These are phyloP conservation scores for Eucalyptus decipiens DNA, from an alignment of 345 rosid species.

Conservation along the genomic window DNA sequence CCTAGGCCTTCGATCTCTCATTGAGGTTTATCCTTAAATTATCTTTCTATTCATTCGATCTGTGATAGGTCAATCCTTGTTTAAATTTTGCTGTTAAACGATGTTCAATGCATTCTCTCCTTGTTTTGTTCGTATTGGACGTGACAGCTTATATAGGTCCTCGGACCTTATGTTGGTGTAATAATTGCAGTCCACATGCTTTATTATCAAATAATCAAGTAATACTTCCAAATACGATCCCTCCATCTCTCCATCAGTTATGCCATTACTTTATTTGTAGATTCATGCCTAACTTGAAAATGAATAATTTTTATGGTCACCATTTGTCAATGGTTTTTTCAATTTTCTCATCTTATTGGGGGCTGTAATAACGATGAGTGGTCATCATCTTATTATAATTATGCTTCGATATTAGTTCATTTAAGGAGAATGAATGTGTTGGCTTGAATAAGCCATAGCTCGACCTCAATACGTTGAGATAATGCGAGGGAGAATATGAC, in stretches of 20 bases:
- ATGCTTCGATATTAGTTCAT: neutral
- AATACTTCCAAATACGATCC: neutral
- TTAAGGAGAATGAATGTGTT: neutral
- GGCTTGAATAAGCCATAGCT: neutral
- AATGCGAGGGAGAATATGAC: neutral
- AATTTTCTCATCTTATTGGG: neutral
- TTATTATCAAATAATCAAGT: neutral
- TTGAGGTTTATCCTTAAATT: constrained; percentile 6
- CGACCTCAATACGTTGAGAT: neutral
- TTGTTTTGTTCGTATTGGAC: neutral
- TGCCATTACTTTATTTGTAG: neutral
- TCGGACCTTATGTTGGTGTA: neutral
- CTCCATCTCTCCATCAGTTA: neutral
- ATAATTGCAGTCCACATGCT: neutral
- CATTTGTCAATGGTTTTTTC: neutral
- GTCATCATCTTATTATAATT: neutral
- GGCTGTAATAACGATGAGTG: neutral
- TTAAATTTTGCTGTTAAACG: neutral
- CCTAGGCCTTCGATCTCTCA: constrained; percentile 3
- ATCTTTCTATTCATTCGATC: neutral
- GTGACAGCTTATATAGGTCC: neutral
- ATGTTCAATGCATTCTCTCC: neutral
- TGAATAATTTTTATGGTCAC: neutral
- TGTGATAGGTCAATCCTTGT: neutral
- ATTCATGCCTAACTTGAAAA: neutral